Evolutionary conservation across 2,329 filamentous ascomycete species (phyloP).

Genomic region (Colletotrichum musae): DNA sequence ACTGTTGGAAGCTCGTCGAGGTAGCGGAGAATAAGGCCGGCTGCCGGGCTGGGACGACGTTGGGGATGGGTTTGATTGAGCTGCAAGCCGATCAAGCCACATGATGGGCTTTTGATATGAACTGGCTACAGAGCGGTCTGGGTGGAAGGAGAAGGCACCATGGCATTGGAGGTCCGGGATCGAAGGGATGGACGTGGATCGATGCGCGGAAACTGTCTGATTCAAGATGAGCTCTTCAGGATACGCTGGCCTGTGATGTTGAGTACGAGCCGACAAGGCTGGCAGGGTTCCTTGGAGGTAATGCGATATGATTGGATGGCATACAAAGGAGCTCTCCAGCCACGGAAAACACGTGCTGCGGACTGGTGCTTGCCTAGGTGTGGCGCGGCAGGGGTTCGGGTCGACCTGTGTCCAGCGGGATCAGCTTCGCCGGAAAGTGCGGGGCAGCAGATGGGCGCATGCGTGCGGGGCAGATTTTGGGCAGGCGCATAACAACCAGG

Average conservation of each 20-base stretch:
- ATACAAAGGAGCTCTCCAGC: constrained; percentile 1
- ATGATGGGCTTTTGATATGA: constrained; percentile 61
- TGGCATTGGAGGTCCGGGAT: constrained; percentile 15
- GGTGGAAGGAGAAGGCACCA: constrained; percentile 11
- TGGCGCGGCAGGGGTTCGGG: constrained; percentile 31
- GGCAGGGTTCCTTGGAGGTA: constrained; percentile 9
- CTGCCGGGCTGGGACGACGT: constrained; percentile 66
- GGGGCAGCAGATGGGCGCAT: constrained; percentile 28
- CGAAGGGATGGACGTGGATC: not conserved
- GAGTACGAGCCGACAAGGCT: constrained; percentile 18
- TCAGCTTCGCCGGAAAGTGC: constrained; percentile 8
- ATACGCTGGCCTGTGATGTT: constrained; percentile 26
- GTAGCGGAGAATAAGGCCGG: constrained; percentile 80
- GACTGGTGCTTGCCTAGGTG: not conserved
- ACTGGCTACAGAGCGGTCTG: constrained; percentile 38
- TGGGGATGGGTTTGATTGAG: constrained; percentile 74
- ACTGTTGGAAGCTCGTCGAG: constrained; percentile 76
- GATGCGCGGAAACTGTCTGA: constrained; percentile 6
- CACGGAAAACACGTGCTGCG: constrained; percentile 5
- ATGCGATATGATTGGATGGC: constrained; percentile 32
- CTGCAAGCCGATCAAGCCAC: constrained; percentile 92
- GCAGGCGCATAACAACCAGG: constrained; percentile 9
- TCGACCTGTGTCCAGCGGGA: too few relatives aligned
- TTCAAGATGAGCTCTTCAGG: constrained; percentile 20
- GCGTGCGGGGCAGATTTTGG: constrained; percentile 35